Percentiles rank a stretch among this genome's conserved stretches.
phyloP scores from a whole-genome alignment of 176 grass and related monocot species.

The Secale cereale region DNA sequence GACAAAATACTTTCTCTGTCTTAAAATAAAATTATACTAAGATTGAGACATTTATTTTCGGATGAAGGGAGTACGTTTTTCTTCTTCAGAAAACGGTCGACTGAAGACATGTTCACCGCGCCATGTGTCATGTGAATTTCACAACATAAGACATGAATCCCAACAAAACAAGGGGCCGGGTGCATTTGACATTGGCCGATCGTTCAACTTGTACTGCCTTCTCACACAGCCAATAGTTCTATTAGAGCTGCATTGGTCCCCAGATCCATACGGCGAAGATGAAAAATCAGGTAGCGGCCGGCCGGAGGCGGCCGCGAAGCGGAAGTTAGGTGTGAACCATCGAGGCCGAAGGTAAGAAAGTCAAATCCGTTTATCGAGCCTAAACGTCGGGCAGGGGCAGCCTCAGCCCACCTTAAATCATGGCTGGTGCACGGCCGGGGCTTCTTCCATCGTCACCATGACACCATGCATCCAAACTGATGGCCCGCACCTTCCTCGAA shows the following conservation, averaged over 20 bases:
- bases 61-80: too few species aligned
- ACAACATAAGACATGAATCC: not conserved
- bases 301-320: not conserved
- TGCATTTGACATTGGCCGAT: not conserved
- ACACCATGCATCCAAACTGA: not conserved
- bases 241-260: not conserved
- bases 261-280: not conserved
- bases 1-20: too few species aligned
- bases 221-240: not conserved
- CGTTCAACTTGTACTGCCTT: not conserved
- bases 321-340: not conserved
- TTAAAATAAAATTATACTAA: too few species aligned
- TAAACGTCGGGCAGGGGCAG: too few species aligned
- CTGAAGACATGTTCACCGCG: not conserved
- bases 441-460: not conserved
- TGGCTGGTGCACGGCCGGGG: not conserved
- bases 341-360: not conserved
- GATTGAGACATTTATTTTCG: too few species aligned
- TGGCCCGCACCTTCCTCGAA: not conserved
- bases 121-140: not conserved
- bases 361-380: too few species aligned
- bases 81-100: too few species aligned
- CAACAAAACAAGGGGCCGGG: not conserved
- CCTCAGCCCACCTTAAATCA: not conserved
- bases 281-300: not conserved